A percentile compares a stretch with the other conserved stretches of the same genome.
phyloP scores from a whole-genome alignment of 2,329 filamentous ascomycete species.

The Ophiostoma himal-ulmi region DNA sequence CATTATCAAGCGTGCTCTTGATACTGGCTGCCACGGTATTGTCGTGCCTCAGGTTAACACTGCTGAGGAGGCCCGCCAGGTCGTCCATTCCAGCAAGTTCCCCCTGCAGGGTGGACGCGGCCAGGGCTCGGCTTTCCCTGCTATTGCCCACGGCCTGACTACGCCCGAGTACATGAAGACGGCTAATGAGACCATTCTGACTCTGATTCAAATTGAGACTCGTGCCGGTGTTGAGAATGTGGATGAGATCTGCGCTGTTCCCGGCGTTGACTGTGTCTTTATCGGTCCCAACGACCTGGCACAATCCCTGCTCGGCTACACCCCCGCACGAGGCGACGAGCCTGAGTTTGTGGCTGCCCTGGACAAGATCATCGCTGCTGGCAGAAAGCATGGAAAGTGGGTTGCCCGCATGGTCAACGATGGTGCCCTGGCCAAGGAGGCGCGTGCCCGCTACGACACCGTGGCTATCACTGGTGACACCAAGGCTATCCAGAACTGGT shows the following conservation, averaged over 20 bases:
- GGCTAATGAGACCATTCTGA: slow-evolving; percentile 44
- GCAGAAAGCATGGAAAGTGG: slow-evolving; percentile 47
- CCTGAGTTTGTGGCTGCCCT: slow-evolving; percentile 43
- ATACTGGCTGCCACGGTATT: slow-evolving; percentile 46
- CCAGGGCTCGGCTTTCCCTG: slow-evolving; percentile 46
- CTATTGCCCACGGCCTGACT: slow-evolving; percentile 40
- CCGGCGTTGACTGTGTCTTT: slow-evolving; percentile 41
- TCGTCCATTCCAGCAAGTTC: slow-evolving; percentile 47
- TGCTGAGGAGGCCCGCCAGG: slow-evolving; percentile 40
- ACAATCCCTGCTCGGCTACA: slow-evolving; percentile 40
- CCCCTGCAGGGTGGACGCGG: slow-evolving; percentile 45
- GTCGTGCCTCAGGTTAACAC: slow-evolving; percentile 45
- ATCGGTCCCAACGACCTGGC: slow-evolving; percentile 44
- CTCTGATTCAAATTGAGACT: slow-evolving; percentile 43
- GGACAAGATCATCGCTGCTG: slow-evolving; percentile 38
- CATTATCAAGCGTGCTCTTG: slow-evolving; percentile 47
- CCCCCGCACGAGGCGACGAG: slow-evolving; percentile 42
- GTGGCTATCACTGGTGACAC: slow-evolving; percentile 43
- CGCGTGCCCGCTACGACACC: slow-evolving; percentile 37
- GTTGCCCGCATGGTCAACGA: slow-evolving; percentile 44
- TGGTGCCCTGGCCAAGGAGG: slow-evolving; percentile 38
- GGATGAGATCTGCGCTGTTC: slow-evolving; percentile 39
- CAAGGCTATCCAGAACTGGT: slow-evolving; percentile 47
- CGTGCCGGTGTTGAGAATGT: slow-evolving; percentile 41
- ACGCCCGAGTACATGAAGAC: slow-evolving; percentile 46